These are phyloP conservation scores for Globisporangium megalacanthum DNA, from an alignment of 352 stramenopile species.

Conservation along the genomic window DNA sequence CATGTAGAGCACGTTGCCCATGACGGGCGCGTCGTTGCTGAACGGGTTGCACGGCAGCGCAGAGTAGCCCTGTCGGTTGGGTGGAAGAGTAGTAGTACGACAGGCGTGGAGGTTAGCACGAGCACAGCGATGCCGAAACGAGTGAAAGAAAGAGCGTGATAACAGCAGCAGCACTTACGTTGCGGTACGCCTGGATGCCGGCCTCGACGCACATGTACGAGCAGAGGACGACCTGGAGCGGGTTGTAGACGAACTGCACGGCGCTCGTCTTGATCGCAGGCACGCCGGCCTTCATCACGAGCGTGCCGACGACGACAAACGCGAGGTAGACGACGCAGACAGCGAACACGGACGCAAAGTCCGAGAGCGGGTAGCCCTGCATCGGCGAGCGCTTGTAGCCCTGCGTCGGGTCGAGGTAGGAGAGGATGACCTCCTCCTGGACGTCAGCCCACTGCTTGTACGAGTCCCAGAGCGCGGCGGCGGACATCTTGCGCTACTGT, in stretches of 20 bases:
- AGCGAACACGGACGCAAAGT: conserved; percentile 58
- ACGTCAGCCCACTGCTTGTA: conserved; percentile 61
- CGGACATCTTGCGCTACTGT: too few species aligned
- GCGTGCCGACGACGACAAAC: conserved; percentile 66
- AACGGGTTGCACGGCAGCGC: conserved; percentile 92
- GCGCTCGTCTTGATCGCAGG: conserved; percentile 66
- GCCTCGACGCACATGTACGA: conserved; percentile 97
- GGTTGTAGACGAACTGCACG: conserved; percentile 97
- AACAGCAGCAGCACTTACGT: conserved; percentile 28
- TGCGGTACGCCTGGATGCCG: conserved; percentile 89
- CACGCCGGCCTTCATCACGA: conserved; percentile 72
- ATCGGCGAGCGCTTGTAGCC: conserved; percentile 44
- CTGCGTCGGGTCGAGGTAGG: conserved; percentile 39
- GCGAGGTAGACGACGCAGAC: conserved; percentile 55
- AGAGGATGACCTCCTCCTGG: conserved; percentile 38
- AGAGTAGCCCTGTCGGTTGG: conserved; percentile 83
- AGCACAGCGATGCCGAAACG: neutral
- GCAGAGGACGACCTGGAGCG: conserved; percentile 94
- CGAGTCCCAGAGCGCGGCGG: conserved; percentile 33
- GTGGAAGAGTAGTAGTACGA: conserved; percentile 6
- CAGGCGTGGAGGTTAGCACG: neutral
- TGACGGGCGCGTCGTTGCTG: conserved; percentile 82
- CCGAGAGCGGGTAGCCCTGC: conserved; percentile 32
- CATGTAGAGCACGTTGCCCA: conserved; percentile 96
- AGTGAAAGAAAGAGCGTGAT: neutral